Base-by-base conservation (phyloP, 1,284 basidiomycete species). In the Meira miltonrushii region DNA sequence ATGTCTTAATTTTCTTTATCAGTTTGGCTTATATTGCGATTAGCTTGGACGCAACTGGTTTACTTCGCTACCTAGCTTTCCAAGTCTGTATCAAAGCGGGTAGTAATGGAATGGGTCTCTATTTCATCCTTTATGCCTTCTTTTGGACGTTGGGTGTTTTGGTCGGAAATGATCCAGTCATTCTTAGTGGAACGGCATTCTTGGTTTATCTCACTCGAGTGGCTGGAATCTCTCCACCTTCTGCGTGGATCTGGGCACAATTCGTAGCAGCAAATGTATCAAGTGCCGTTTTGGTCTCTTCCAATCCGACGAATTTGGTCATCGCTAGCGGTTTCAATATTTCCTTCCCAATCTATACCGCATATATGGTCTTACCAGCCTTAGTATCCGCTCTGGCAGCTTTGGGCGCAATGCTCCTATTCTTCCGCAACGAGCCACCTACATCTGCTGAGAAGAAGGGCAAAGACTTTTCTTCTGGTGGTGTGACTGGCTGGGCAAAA, bases 1-100 rank as follows among this genome's bases (percentile, higher is more conserved):
- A 95, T 77, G 92, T 97, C 62, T 85, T 97, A 78, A 89, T 90
- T 28, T 82, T 97, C 3, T 96, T 97, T 80, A 86, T 92, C 66
- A 89, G 88, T 1, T 82, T 97, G 56, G 92, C 92, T 0, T 98
- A 97, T 80, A 88, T 97, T 81, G 87, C 93, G 2, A 88, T 96
- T 53, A 91, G 91, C 0, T 83, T 97, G 40, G 93, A 98, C 73
- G 84, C 88, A 8, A 92, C 91, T 0, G 93, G 94, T 1, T 82
- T 94, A 11, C 83, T 97, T 4, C 86, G 88, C 48, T 89, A 87
- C 50, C 85, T 92, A 1, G 92, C 93, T 0, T 91, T 90, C 78
- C 88, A 85, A 83, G 90, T 95, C 62, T 88, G 63, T 50, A 55
- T 65, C 52, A 69, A 69, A 50, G 68, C 66, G 0, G 68, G 69